Base-by-base conservation (phyloP, 805 yeast species). In the Candida arabinofermentans region DNA sequence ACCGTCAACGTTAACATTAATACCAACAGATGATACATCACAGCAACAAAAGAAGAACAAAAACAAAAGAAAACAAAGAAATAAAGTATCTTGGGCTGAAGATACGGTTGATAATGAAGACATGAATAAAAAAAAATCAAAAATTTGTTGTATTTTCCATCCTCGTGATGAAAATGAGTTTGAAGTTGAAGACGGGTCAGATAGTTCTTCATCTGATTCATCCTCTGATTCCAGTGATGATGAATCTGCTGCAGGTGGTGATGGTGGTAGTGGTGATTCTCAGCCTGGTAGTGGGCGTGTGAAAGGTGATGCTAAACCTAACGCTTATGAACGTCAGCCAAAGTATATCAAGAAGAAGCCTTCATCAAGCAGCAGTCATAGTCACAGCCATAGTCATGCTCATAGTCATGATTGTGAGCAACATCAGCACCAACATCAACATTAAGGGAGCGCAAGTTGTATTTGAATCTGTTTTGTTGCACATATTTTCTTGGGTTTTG, bases 261-360 rank as follows among this genome's bases (percentile, higher is more conserved):
- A 43, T n/a, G 57, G 41, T 10, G 46, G 18, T 9, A 54, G 37
- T 21, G 39, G 26, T 23, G 45, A 27, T 14, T 31, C 36, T 10
- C n/a, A n/a, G n/a, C n/a, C n/a, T n/a, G n/a, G n/a, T n/a, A n/a
- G n/a, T n/a, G n/a, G n/a, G n/a, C n/a, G n/a, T n/a, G n/a, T n/a
- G n/a, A n/a, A n/a, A n/a, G 37, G 30, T 27, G 37, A 36, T 56
- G 8, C 64, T 69, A 34, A 67, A 71, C 47, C 95, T 86, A 17
- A 91, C 63, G 96, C 96, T 0, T 91, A 91, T 55, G 98, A 90
- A 59, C 66, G 77, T 27, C 96, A 88, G 61, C 97, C 96, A 1
- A 75, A 70, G 51, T 81, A 80, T 54, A 33, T 17, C 13, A 66
- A 57, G 44, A 41, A 47, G 24, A 38, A 41, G n/a, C 4, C 34